These are phyloP conservation scores for Hymenoscyphus fructigenus DNA, from an alignment of 2,329 filamentous ascomycete genomes.

Conservation along the genomic window DNA sequence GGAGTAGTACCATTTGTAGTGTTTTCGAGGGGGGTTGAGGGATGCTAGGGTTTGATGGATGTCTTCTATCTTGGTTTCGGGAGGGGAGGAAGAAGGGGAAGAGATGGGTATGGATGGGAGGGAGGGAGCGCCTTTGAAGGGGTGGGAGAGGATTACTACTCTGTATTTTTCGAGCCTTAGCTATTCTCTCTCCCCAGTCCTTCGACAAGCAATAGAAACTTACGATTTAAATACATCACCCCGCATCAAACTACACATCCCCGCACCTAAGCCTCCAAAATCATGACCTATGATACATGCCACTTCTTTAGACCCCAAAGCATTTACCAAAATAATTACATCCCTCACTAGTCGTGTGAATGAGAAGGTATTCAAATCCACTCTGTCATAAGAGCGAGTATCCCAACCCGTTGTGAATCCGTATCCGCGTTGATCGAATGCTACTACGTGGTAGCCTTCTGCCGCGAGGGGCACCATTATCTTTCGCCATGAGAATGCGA, in stretches of 20 bases:
- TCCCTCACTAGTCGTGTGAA: slow-evolving; percentile 61
- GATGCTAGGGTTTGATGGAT: slow-evolving; percentile 57
- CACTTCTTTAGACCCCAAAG: slow-evolving; percentile 58
- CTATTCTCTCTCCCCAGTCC: background rate
- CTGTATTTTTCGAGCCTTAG: slow-evolving; percentile 12
- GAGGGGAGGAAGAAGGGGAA: slow-evolving; percentile 17
- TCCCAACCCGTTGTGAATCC: slow-evolving; percentile 65
- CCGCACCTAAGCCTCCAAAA: slow-evolving; percentile 61
- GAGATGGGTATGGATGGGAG: slow-evolving; percentile 41
- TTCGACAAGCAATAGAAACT: background rate
- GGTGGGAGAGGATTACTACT: slow-evolving; percentile 64
- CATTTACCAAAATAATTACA: slow-evolving; percentile 58
- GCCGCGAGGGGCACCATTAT: slow-evolving; percentile 58
- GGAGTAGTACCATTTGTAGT: slow-evolving; percentile 69
- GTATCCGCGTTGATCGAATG: slow-evolving; percentile 67
- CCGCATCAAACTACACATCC: slow-evolving; percentile 58
- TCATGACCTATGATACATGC: slow-evolving; percentile 65
- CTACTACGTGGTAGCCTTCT: slow-evolving; percentile 63
- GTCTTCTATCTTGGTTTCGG: slow-evolving; percentile 36
- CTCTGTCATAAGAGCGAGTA: slow-evolving; percentile 47
- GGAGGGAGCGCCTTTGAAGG: slow-evolving; percentile 53
- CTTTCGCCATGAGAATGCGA: slow-evolving; percentile 69
- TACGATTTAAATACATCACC: slow-evolving; percentile 62
- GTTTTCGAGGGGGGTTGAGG: slow-evolving; percentile 58
- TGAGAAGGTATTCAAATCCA: slow-evolving; percentile 56